phyloP scores from a whole-genome alignment of 495 filamentous ascomycete species.

The Podospora pseudopauciseta region DNA sequence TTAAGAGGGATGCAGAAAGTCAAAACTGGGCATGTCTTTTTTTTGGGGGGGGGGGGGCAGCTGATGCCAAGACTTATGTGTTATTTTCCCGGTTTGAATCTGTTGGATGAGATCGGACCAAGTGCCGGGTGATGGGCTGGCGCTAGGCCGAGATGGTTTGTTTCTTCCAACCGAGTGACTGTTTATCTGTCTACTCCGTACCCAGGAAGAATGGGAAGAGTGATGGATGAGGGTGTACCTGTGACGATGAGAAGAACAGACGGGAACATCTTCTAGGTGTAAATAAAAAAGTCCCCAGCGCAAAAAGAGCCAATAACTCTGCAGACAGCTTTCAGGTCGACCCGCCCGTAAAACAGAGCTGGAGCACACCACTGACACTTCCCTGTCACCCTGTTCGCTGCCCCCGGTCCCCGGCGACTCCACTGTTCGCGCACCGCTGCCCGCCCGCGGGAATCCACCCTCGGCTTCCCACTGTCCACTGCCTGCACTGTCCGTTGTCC shows the following conservation, averaged over 20 bases:
- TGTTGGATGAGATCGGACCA: slow-evolving; percentile 1
- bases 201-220: not conserved
- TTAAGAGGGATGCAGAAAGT: not conserved
- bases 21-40: not conserved
- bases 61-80: slow-evolving; percentile 1
- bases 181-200: not conserved
- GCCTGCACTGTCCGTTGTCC: slow-evolving; percentile 6
- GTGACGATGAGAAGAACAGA: not conserved
- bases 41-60: not conserved
- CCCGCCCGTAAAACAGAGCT: not conserved
- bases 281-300: not conserved
- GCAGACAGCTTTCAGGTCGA: not conserved
- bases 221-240: not conserved
- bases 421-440: slow-evolving; percentile 27
- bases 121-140: not conserved
- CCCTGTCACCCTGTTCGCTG: slow-evolving; percentile 19
- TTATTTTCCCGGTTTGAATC: slow-evolving; percentile 1
- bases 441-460: slow-evolving; percentile 25
- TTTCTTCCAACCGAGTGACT: not conserved
- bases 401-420: slow-evolving; percentile 13
- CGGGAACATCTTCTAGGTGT: not conserved
- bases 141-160: not conserved
- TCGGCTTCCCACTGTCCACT: slow-evolving; percentile 23
- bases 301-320: too few relatives aligned
- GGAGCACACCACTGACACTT: not conserved